A percentile compares a stretch with the other conserved stretches of the same genome.
Conservation (phyloP, 108 stramenopile genomes). For the Bacterosira constricta region DNA sequence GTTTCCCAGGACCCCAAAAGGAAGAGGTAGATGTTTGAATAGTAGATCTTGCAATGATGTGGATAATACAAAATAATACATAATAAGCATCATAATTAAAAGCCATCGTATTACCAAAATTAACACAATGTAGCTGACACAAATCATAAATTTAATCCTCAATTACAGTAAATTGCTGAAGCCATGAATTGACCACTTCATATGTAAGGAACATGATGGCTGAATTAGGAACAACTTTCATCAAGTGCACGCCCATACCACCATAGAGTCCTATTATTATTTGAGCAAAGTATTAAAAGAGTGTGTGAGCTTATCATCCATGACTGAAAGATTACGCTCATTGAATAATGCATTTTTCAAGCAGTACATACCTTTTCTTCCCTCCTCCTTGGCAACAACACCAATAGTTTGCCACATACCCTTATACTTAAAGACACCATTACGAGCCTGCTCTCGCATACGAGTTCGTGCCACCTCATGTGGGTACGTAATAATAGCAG, state of each 20-base stretch:
- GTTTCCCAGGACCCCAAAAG: too few species aligned
- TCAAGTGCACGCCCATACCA: conserved; percentile 92
- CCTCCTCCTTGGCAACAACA: conserved; percentile 91
- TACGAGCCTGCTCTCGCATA: conserved; percentile 86
- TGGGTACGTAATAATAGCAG: conserved; percentile 87
- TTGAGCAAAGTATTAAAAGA: background rate
- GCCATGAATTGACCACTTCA: conserved; percentile 75
- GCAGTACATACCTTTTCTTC: conserved; percentile 43
- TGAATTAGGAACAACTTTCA: conserved; percentile 93
- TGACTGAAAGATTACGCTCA: too few species aligned
- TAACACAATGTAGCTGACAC: too few species aligned
- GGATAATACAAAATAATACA: too few species aligned
- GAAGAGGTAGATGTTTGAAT: too few species aligned
- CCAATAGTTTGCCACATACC: conserved; percentile 93
- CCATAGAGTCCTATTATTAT: conserved; percentile 87
- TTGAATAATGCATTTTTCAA: background rate
- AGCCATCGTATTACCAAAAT: too few species aligned
- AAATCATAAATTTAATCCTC: conserved; percentile 32
- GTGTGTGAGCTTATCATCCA: background rate
- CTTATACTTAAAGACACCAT: conserved; percentile 91
- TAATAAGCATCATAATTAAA: too few species aligned
- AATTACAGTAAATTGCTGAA: conserved; percentile 63
- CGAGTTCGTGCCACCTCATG: conserved; percentile 96
- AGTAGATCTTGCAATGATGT: too few species aligned
- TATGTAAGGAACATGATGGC: conserved; percentile 93